phyloP scores from a whole-genome alignment of 179 eudicot species.

The Silene noctiflora region DNA sequence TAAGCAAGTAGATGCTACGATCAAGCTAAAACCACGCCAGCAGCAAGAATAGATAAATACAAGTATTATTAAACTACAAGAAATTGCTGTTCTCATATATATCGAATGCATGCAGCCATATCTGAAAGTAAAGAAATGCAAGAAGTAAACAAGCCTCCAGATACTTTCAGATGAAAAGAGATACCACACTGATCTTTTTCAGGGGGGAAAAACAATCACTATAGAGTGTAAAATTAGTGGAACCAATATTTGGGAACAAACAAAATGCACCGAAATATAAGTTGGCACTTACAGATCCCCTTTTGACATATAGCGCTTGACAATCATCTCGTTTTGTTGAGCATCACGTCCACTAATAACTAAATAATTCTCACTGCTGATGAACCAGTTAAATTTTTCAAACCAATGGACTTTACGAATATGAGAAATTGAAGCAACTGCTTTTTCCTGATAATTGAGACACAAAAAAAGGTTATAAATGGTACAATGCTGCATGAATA shows the following conservation, averaged over 20 bases:
- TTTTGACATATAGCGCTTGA: constrained; percentile 95
- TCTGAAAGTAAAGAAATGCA: not conserved
- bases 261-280: constrained; percentile 40
- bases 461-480: not conserved
- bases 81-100: too few relatives aligned
- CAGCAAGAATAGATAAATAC: not conserved
- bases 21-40: not conserved
- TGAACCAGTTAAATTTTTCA: constrained; percentile 97
- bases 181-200: too few relatives aligned
- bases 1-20: too few relatives aligned
- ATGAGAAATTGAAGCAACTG: constrained; percentile 91
- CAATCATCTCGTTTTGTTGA: constrained; percentile 99
- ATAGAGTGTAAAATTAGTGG: too few relatives aligned
- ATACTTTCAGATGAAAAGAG: not conserved
- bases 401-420: constrained; percentile 99
- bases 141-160: not conserved
- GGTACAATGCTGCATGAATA: not conserved
- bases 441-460: constrained; percentile 65
- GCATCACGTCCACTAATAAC: constrained; percentile 98
- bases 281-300: constrained; percentile 81
- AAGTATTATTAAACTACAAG: too few relatives aligned
- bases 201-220: too few relatives aligned
- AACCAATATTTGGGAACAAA: not conserved
- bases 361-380: constrained; percentile 95
- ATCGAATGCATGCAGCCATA: not conserved